Base-by-base conservation (phyloP, 805 yeast species). In the Candida suzukii region DNA sequence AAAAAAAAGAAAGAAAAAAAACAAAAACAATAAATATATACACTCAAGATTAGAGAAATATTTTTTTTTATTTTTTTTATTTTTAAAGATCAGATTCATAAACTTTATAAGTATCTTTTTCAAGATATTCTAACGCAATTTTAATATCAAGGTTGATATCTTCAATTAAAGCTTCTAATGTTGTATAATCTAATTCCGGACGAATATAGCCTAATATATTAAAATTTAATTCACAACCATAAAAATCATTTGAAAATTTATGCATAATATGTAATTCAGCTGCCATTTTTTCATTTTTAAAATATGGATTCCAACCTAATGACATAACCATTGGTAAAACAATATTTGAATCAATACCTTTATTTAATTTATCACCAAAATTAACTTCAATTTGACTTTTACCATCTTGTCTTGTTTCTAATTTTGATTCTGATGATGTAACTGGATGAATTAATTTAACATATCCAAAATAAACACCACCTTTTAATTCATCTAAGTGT, bases 281-380 rank as follows among this genome's bases (percentile, higher is more conserved):
- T 0, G 95, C 80, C 62, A 86, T 87, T 51, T 74, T 74, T 38
- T 76, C 70, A 61, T 93, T 90, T 21, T 80, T 74, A 64, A 78
- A 93, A 58, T 82, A 91, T 30, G 99, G 98, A 57, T 93, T 93
- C 85, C 88, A 87, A 1, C 99, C 99, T 17, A 93, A 72, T 9
- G 96, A 86, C 86, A 91, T 83, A 9, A 93, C 99, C 81, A 88
- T 88, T 0, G 97, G 97, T 21, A 78, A 66, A 2, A 70, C 71
- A 17, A 64, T 62, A 39, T 70, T 69, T 2, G 71, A 63, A 32
- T 71, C 74, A 3, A 50, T 53, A 1, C 57, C 60, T 0, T 40
- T 22, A n/a, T 42, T 25, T 37, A 88, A 62, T 10, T 60, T 51
- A 6, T 58, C 48, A 1, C 96, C 96, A 53, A 74, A 77, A 43